Evolutionary conservation across 371 early-diverging fungal genomes (phyloP).

Genomic region (Zychaea mexicana): DNA sequence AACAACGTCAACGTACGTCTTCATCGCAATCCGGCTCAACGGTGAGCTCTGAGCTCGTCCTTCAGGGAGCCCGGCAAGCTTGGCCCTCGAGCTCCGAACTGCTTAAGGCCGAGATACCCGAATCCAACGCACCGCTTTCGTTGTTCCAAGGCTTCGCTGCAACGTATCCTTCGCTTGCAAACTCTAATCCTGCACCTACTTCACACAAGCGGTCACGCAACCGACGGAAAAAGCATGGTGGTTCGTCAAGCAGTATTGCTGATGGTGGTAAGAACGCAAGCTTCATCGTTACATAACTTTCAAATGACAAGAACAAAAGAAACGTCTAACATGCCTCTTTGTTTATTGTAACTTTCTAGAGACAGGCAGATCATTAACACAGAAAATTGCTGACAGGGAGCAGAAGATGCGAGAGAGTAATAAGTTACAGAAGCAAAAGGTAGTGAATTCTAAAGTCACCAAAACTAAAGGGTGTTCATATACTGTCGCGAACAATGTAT

Average conservation of each 20-base stretch:
- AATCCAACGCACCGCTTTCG: constrained; percentile 53
- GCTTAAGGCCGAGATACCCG: constrained; percentile 61
- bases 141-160: constrained; percentile 67
- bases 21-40: constrained; percentile 6
- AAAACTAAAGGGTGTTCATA: background rate
- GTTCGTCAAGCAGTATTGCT: background rate
- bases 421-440: constrained; percentile 55
- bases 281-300: background rate
- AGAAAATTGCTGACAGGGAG: constrained; percentile 55
- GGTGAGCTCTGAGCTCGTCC: constrained; percentile 22
- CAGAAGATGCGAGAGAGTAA: constrained; percentile 52
- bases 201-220: constrained; percentile 24
- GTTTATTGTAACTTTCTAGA: background rate
- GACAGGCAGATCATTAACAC: constrained; percentile 22
- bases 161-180: constrained; percentile 53
- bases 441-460: constrained; percentile 10
- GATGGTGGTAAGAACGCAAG: background rate
- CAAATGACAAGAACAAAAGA: background rate
- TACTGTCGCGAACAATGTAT: too few species aligned
- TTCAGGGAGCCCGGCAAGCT: constrained; percentile 26
- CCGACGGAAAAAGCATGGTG: constrained; percentile 40
- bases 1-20: constrained; percentile 23
- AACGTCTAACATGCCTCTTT: background rate
- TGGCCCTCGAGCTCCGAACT: constrained; percentile 52
- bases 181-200: constrained; percentile 10